Evolutionary conservation across 345 rosid species (phyloP), one percentile per base, ranked within the genome.

Genomic region (Gossypium bickii): DNA sequence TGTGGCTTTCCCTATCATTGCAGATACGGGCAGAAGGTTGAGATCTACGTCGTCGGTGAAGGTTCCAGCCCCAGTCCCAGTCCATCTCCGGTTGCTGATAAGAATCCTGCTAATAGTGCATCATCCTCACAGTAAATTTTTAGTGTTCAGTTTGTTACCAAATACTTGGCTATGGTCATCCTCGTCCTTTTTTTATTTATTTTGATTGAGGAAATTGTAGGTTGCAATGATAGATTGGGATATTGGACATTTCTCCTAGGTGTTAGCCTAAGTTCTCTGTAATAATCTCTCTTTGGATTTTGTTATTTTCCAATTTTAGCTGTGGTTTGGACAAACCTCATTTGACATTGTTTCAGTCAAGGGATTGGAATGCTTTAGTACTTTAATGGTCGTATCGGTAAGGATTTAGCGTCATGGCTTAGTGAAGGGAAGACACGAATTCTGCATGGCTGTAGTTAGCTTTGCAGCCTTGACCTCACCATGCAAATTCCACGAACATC

Each of bases 1-100:
- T 83, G 86, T 12, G 81, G 84, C 34, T 76, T 79, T 2, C 84
- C 79, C 15, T 80, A 82, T 62, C 84, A 83, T 41, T 81, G 82
- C 77, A 72, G 60, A 68, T 44, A 70, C 22, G 84, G 86, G 0
- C 86, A 83, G 79, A 83, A 79, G 66, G 81, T 81, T 24, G 86
- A 83, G 73, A 74, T 83, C 22, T 3, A 57, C 10, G 59, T 55
- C 0, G 65, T 38, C 20, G 12, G 16, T 13, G 43, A 47, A 2
- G 53, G 13, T 22, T 22, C 70, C 29, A 44, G 70, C 22, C 70
- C 52, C 27, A 44, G 52, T 34, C 70, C 53, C 6, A 29, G 17
- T 44, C 34, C 70, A 44, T 44, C 53, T 22, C 70, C 70, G 13
- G 17, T 53, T 18, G 53, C 52, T 66, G 17, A 48, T 48, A 13